Conservation (phyloP, 2,329 filamentous ascomycete species). For the Sporothrix globosa region DNA sequence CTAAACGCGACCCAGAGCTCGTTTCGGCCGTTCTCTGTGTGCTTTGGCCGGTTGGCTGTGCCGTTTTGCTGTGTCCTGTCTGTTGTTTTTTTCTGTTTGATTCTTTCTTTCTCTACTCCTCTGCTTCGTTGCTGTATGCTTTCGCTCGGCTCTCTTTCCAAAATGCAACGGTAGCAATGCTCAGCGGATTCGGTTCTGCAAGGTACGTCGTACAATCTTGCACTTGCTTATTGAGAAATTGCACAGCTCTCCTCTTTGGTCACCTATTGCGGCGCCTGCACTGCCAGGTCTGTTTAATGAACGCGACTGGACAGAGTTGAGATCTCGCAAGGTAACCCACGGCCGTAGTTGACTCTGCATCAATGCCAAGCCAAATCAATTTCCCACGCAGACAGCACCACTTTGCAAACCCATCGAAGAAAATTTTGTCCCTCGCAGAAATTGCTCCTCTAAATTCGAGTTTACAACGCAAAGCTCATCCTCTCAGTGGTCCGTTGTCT, state of each 20-base stretch:
- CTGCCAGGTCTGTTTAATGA: background rate
- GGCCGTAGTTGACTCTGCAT: background rate
- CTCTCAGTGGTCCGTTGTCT: slow-evolving; percentile 10
- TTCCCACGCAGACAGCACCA: slow-evolving; percentile 21
- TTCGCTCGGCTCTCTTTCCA: slow-evolving; percentile 12
- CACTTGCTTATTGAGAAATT: background rate
- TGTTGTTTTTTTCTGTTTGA: background rate
- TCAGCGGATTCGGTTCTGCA: slow-evolving; percentile 11
- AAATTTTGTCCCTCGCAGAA: too few relatives aligned
- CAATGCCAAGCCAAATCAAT: slow-evolving; percentile 17
- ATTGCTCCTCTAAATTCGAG: too few relatives aligned
- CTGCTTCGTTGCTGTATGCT: background rate
- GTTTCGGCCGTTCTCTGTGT: background rate
- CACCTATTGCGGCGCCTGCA: background rate
- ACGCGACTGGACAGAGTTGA: background rate
- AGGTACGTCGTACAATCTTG: background rate
- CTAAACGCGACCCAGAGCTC: background rate
- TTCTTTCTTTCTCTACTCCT: background rate
- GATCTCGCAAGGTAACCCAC: background rate
- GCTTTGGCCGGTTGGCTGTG: background rate
- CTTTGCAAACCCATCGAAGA: background rate
- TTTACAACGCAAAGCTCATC: background rate
- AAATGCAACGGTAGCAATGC: slow-evolving; percentile 21
- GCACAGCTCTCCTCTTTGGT: background rate
- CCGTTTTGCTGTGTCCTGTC: background rate